Conservation (phyloP, 805 yeast genomes). For the Barnettozyma botsteinii region DNA sequence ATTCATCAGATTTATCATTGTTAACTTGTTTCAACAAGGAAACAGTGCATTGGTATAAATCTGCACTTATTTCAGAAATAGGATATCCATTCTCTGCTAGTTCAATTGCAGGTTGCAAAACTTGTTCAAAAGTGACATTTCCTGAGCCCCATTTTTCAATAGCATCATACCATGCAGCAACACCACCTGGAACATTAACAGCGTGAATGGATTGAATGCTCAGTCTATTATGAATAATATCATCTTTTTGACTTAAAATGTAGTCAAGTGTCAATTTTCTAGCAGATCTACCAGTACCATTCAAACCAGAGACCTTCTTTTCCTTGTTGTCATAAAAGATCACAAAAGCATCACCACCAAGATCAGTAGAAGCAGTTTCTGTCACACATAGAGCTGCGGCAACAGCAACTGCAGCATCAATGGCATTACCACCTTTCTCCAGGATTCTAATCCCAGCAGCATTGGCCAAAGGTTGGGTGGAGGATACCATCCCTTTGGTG, state of each 20-base stretch:
- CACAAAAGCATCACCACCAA: conserved; percentile 66
- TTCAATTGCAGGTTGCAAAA: conserved; percentile 59
- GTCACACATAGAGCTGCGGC: conserved; percentile 49
- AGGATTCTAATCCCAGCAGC: conserved; percentile 66
- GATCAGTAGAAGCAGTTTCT: conserved; percentile 59
- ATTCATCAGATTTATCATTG: conserved; percentile 26
- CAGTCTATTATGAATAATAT: conserved; percentile 42
- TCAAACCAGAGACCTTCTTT: conserved; percentile 55
- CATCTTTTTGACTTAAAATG: conserved; percentile 34
- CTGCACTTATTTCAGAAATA: conserved; percentile 53
- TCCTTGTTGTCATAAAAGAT: conserved; percentile 47
- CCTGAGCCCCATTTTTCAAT: conserved; percentile 69
- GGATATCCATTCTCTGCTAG: conserved; percentile 66
- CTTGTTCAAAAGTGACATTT: conserved; percentile 49
- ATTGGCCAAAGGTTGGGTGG: conserved; percentile 72
- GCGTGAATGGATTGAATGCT: conserved; percentile 49
- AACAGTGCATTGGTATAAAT: conserved; percentile 40
- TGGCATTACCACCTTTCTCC: conserved; percentile 67
- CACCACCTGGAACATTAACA: conserved; percentile 72
- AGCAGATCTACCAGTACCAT: conserved; percentile 75
- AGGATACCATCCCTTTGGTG: conserved; percentile 63
- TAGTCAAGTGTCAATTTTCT: conserved; percentile 41
- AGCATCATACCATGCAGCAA: conserved; percentile 76
- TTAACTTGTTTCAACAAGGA: conserved; percentile 33
- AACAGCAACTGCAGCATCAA: conserved; percentile 58